Evolutionary conservation across 352 stramenopile species (phyloP), one percentile per base, ranked within the genome.

Genomic region (Pythium aquatile): DNA sequence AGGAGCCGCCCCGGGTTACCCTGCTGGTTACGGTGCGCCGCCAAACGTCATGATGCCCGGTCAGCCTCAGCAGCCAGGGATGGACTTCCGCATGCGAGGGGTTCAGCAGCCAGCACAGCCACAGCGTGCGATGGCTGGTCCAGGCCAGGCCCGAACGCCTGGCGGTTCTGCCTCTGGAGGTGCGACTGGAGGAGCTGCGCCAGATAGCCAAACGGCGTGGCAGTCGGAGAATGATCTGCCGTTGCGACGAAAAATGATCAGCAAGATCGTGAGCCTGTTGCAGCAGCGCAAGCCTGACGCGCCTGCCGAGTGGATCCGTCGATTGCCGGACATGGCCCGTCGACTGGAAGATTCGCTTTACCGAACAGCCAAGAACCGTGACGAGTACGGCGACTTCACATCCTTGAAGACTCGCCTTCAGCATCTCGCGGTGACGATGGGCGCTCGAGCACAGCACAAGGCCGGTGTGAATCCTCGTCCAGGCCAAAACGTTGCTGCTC

Each of bases 271-370:
- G 54, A 97, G 96, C 74, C 78, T 99, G 55, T 76, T 99, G 48
- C 90, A 99, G 73, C 90, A 98, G 68, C 85, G 97, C 28, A 98
- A 98, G 56, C 96, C 97, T 2, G 97, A 99, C 75, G 97, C 97
- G 17, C 93, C 96, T 10, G 82, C 95, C 28, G 96, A 99, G 75
- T 99, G 97, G 97, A 94, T 99, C 61, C 91, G 97, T 51, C 97
- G 98, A 66, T 76, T 99, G 30, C 97, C 97, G 5, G 95, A 99
- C 71, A 99, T 99, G 97, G 97, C 97, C 7, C 96, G 97, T 52
- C 88, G 97, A 52, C 81, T 99, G 26, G 97, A 99, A 72, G 97
- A 99, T 67, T 98, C 95, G 51, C 75, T 99, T 51, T 99, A 99
- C 75, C 85, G 88, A 47, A 94, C 91, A 60, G 75, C 97, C 65